phyloP scores from a whole-genome alignment of 352 stramenopile genomes.

The Peronospora destructor region DNA sequence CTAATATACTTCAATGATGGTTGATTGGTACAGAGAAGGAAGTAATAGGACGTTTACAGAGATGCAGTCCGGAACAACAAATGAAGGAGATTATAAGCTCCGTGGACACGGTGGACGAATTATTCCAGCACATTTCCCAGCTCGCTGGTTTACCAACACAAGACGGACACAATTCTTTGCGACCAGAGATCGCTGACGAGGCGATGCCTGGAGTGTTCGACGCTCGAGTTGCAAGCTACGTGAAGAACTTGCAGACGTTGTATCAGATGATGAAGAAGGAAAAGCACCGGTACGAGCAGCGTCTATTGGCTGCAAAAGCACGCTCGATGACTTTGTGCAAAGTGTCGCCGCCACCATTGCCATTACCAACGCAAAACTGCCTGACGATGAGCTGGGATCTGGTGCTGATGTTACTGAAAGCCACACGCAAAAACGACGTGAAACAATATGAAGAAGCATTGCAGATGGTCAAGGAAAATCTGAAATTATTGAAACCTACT shows the following conservation, averaged over 20 bases:
- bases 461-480: constrained; percentile 65
- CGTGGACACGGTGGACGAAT: constrained; percentile 67
- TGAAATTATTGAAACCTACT: constrained; percentile 67
- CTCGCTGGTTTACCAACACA: constrained; percentile 34
- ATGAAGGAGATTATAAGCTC: constrained; percentile 68
- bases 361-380: constrained; percentile 77
- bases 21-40: constrained; percentile 29
- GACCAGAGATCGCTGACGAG: constrained; percentile 7
- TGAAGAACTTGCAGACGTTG: constrained; percentile 62
- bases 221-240: constrained; percentile 55
- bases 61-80: constrained; percentile 43
- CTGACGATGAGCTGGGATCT: constrained; percentile 81
- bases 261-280: constrained; percentile 80
- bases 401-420: constrained; percentile 60
- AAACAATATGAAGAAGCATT: constrained; percentile 62
- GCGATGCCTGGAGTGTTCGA: constrained; percentile 50
- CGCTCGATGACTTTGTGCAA: constrained; percentile 65
- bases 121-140: constrained; percentile 77
- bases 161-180: constrained; percentile 12
- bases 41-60: constrained; percentile 20
- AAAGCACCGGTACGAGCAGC: constrained; percentile 72
- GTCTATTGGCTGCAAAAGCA: constrained; percentile 40
- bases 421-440: constrained; percentile 56
- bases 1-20: background rate
- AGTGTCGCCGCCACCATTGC: constrained; percentile 58